Base-by-base conservation (phyloP, 2,329 filamentous ascomycete genomes). In the Aspergillus ibericus region DNA sequence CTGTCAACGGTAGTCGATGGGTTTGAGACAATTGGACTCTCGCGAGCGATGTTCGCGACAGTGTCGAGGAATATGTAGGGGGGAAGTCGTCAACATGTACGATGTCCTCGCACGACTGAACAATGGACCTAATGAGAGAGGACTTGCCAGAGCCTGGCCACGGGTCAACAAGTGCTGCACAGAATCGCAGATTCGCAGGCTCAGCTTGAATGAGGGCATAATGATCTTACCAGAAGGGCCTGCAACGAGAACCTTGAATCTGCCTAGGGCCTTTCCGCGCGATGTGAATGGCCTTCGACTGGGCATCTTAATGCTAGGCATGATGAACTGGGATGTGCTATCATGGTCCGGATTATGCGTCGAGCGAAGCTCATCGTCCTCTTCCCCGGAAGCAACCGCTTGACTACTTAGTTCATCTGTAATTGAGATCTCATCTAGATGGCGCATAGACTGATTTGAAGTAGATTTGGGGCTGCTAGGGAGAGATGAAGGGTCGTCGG, bases 231-330 rank as follows among this genome's bases (percentile, higher is more conserved):
- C 91, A 69, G 86, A 83, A 69, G 87, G 85, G 29, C 95, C 95
- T 53, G 92, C 89, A 56, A 98, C 81, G 63, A 98, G 81, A n/a
- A 98, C 80, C 78, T 96, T 98, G 55, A 98, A 81, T 67, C 91
- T 88, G 1, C 93, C 93, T 72, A 98, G 84, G 34, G 83, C 83
- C 77, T 89, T 93, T 15, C 95, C 95, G 48, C 85, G 84, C n/a
- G 90, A 86, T 0, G 95, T 97, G 73, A 98, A 98, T 0, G 93
- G 93, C 53, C 92, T 84, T 51, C 95, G 87, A 60, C 86, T 90
- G 3, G 95, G 93, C 85, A 99, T 95, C 61, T 86, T 88, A 68
- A 99, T 88, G 70, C 92, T 96, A 5, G 95, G 95, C 95, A 99
- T 99, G 60, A 99, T 91, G n/a, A 99, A 83, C 74, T 98, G 93